These are phyloP conservation scores for Ajuga chamaepitys DNA, from an alignment of 257 asterid genomes.

Conservation along the genomic window DNA sequence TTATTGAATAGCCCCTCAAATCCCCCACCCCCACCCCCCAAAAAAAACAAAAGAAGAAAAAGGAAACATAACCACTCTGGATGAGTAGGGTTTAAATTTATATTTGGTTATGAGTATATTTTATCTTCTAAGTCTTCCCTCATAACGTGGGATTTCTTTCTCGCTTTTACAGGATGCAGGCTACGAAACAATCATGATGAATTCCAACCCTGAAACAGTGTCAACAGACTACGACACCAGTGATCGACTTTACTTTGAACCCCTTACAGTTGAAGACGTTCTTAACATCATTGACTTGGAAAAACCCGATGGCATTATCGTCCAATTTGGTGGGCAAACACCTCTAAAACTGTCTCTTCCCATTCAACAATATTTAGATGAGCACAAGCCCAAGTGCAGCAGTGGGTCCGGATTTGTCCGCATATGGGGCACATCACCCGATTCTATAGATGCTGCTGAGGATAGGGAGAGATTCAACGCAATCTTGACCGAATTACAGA, in stretches of 20 bases:
- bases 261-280: constrained; percentile 93
- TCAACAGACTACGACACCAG: constrained; percentile 97
- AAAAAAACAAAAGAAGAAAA: no score
- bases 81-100: background rate
- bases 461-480: constrained; percentile 88
- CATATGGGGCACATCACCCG: constrained; percentile 98
- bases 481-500: constrained; percentile 66
- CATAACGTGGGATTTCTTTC: background rate
- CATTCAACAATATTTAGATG: constrained; percentile 65
- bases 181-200: constrained; percentile 96
- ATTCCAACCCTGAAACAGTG: constrained; percentile 96
- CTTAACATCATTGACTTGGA: constrained; percentile 86
- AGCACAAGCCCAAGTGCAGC: constrained; percentile 45
- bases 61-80: no score
- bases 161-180: constrained; percentile 66
- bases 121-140: background rate
- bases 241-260: constrained; percentile 95
- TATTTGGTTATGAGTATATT: background rate
- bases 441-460: constrained; percentile 96
- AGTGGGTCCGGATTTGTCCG: constrained; percentile 68
- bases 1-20: background rate
- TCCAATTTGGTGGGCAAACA: constrained; percentile 98
- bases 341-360: constrained; percentile 86
- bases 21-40: no score
- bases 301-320: constrained; percentile 94